Evolutionary conservation across 257 asterid species (phyloP), one percentile per base, ranked within the genome.

Genomic region (Eucommia ulmoides): DNA sequence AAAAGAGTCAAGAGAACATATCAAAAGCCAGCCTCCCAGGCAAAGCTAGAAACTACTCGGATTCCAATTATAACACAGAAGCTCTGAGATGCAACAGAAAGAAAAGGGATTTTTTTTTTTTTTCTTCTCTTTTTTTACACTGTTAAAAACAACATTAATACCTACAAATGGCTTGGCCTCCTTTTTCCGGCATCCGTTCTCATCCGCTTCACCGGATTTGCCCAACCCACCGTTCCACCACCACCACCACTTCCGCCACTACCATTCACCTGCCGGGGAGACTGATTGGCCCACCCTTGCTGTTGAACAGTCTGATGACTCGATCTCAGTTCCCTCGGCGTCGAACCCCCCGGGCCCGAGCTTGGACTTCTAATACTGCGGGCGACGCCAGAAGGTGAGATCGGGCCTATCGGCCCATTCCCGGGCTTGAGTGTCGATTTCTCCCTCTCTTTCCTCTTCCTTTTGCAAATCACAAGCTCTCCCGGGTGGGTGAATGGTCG

Each of bases 361-460:
- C 78, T 75, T 0, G 93, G 89, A 44, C 93, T 86, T 64, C 60
- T 78, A 45, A 74, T 70, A 50, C 67, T 68, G 12, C 88, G 81
- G 29, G 64, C 65, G 16, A 70, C 59, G 23, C 80, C 81, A 48
- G 85, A 65, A 2, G 96, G 93, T 10, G 98, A 91, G 14, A 78
- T 66, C 17, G 96, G 93, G 18, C 89, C 82, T 7, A 68, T 61
- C 8, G 84, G 65, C 10, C 78, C 76, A 23, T 59, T 70, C 54
- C 82, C 95, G 0, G 79, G 54, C 62, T 69, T 77, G 12, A 52
- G 48, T 11, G 61, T 74, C 17, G 76, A 46, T 50, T 88, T 88
- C 61, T 84, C 95, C 72, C 94, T 61, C 63, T 89, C 96, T 74
- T 81, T 91, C 65, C 99, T 77, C 80, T 79, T 91, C 94, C 74